phyloP scores from a whole-genome alignment of 306 rosid species.

The Citrullus colocynthis region DNA sequence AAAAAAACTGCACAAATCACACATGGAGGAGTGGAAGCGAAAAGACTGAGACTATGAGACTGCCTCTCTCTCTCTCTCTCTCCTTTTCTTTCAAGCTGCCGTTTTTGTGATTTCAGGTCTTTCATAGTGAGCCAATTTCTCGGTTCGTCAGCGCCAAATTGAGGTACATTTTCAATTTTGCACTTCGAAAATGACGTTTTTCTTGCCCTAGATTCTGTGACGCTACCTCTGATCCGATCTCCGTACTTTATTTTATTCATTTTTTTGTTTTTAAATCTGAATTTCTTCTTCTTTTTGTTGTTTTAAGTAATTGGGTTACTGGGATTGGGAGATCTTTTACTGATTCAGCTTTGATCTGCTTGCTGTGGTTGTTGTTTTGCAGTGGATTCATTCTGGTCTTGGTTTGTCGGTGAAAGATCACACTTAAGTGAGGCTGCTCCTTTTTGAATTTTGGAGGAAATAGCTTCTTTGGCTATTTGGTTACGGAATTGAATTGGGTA shows the following conservation, averaged over 20 bases:
- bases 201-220: constrained; percentile 32
- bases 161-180: constrained; percentile 6
- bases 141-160: neutral
- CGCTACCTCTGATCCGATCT: constrained; percentile 46
- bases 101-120: constrained; percentile 7
- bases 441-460: neutral
- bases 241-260: neutral
- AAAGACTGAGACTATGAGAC: constrained; percentile 23
- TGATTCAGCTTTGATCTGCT: constrained; percentile 13
- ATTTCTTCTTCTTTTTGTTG: neutral
- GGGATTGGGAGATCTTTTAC: constrained; percentile 32
- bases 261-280: neutral
- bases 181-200: constrained; percentile 16
- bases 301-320: neutral
- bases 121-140: constrained; percentile 10
- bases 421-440: neutral
- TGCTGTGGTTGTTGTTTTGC: constrained; percentile 5
- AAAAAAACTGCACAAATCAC: constrained; percentile 14
- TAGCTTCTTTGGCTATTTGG: neutral
- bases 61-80: constrained; percentile 9
- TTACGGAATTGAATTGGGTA: constrained; percentile 10
- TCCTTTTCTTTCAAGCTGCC: constrained; percentile 1
- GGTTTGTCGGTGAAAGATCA: neutral
- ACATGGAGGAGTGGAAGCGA: constrained; percentile 29
- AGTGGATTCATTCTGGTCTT: constrained; percentile 13